Evolutionary conservation across 139 green algal genomes (phyloP).

Genomic region (Chlorella sp.): DNA sequence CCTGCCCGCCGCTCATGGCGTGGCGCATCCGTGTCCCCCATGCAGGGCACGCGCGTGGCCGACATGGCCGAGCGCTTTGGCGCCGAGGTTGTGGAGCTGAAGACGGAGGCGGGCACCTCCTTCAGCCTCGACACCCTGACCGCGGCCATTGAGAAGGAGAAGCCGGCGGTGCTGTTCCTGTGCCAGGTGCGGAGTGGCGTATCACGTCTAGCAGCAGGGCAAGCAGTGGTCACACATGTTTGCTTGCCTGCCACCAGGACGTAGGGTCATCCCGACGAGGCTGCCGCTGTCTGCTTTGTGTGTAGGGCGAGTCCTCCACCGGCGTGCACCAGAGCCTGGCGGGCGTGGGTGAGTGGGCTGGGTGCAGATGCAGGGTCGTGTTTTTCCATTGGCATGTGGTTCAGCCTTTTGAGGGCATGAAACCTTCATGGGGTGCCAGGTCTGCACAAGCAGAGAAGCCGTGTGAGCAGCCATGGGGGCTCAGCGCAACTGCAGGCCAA

Average conservation of each 20-base stretch:
- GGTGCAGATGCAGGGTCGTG: no score
- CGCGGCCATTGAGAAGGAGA: constrained; percentile 71
- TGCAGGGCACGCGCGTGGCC: constrained; percentile 75
- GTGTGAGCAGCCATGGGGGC: no score
- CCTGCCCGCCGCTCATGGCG: not conserved
- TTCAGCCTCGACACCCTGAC: constrained; percentile 75
- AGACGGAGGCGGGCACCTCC: constrained; percentile 70
- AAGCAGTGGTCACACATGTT: no score
- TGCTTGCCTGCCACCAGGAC: no score
- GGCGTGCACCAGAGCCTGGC: constrained; percentile 79
- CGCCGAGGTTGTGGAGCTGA: constrained; percentile 43
- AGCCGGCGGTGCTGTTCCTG: constrained; percentile 87
- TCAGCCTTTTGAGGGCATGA: no score
- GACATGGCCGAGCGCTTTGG: constrained; percentile 86
- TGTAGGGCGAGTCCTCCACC: constrained; percentile 82
- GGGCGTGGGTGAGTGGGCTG: constrained; percentile 62
- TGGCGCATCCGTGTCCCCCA: no score
- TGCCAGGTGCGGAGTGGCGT: constrained; percentile 55
- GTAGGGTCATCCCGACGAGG: no score
- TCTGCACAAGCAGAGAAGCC: no score
- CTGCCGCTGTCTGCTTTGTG: constrained; percentile 20
- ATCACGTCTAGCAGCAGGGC: no score
- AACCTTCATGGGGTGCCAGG: no score
- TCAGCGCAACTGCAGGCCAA: no score
- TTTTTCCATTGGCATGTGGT: no score